Evolutionary conservation across 306 rosid species (phyloP).

Genomic region (Inga laurina): DNA sequence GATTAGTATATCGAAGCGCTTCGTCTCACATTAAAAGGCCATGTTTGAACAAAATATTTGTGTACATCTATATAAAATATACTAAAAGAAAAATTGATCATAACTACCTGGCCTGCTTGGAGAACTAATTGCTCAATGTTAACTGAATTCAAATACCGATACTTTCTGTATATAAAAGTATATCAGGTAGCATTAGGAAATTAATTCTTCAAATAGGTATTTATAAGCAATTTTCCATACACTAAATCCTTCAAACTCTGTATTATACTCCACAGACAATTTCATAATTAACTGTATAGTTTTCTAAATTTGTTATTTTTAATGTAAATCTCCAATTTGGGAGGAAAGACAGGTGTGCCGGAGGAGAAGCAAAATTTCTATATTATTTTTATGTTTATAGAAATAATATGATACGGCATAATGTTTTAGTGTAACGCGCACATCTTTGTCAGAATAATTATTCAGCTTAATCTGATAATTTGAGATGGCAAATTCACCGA

Average conservation of each 20-base stretch:
- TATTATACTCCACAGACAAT: too few species aligned
- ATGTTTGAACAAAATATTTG: background rate
- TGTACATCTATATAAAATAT: background rate
- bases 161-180: too few species aligned
- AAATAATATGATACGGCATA: too few species aligned
- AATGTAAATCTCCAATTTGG: background rate
- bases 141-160: too few species aligned
- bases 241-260: background rate
- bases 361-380: background rate
- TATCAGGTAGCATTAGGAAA: too few species aligned
- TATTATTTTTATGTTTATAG: background rate
- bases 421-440: background rate
- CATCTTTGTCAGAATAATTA: background rate
- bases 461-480: background rate
- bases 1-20: too few species aligned
- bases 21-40: background rate
- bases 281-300: background rate
- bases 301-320: background rate
- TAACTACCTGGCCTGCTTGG: too few species aligned
- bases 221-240: too few species aligned
- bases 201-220: too few species aligned
- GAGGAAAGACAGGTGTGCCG: background rate
- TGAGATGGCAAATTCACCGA: background rate
- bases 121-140: too few species aligned
- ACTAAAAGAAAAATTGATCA: background rate